Conservation (phyloP, 345 rosid species). For the Salix caprea region DNA sequence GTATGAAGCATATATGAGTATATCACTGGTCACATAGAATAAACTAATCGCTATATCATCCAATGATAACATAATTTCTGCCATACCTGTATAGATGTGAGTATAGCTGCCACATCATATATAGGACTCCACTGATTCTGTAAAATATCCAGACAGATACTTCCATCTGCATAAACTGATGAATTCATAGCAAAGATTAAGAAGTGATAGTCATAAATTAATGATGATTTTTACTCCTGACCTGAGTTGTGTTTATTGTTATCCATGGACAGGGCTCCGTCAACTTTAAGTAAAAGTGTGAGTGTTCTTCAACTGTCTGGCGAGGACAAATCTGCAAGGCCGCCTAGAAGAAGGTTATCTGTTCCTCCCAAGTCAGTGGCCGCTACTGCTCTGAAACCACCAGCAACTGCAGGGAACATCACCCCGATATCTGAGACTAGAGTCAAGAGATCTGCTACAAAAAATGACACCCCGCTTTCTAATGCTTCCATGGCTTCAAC, state of each 20-base stretch:
- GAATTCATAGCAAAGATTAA: background rate
- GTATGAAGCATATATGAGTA: background rate
- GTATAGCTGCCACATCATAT: constrained; percentile 95
- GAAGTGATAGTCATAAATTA: background rate
- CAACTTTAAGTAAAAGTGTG: constrained; percentile 69
- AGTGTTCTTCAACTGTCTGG: constrained; percentile 63
- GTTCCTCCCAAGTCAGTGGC: constrained; percentile 51
- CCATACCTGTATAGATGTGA: constrained; percentile 84
- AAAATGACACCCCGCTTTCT: constrained; percentile 53
- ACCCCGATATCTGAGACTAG: constrained; percentile 61
- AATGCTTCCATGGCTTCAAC: constrained; percentile 42
- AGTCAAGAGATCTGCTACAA: constrained; percentile 38
- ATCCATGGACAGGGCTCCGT: constrained; percentile 40
- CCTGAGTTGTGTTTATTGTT: background rate
- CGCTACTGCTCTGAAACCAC: constrained; percentile 32
- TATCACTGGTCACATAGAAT: background rate
- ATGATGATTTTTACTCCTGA: background rate
- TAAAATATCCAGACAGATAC: constrained; percentile 87
- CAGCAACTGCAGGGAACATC: constrained; percentile 20
- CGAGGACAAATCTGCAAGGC: constrained; percentile 65
- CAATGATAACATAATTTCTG: background rate
- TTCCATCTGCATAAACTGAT: constrained; percentile 94
- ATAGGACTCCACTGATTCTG: constrained; percentile 99
- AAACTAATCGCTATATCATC: background rate
- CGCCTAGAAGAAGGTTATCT: constrained; percentile 69